phyloP scores from a whole-genome alignment of 495 filamentous ascomycete species.

The Talaromyces thailandensis region DNA sequence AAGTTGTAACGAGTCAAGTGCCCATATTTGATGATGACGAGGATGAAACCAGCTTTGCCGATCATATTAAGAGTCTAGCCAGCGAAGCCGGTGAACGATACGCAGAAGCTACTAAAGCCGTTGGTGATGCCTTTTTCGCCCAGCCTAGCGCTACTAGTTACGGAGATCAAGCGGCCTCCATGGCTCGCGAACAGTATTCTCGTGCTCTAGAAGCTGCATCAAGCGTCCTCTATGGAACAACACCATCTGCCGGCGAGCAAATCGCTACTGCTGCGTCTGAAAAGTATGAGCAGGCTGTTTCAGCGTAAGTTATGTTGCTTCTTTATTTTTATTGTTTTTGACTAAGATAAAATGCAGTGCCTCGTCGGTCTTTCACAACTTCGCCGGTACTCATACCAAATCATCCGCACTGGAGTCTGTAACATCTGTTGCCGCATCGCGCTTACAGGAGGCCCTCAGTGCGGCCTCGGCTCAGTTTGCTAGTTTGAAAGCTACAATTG shows the following conservation, averaged over 20 bases:
- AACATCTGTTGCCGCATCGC: constrained; percentile 55
- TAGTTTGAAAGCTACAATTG: constrained; percentile 47
- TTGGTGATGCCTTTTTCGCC: constrained; percentile 42
- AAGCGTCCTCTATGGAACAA: constrained; percentile 47
- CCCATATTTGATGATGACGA: constrained; percentile 50
- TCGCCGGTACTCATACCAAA: constrained; percentile 37
- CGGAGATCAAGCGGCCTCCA: constrained; percentile 33
- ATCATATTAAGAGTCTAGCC: constrained; percentile 41
- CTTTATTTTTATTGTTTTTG: neutral
- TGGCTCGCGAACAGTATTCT: constrained; percentile 47
- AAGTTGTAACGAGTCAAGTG: constrained; percentile 34
- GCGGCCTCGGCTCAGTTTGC: constrained; percentile 58
- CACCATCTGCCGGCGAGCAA: constrained; percentile 39
- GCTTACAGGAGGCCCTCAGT: constrained; percentile 52
- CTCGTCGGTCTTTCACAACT: constrained; percentile 54
- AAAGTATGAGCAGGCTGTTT: constrained; percentile 49
- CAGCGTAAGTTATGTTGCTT: constrained; percentile 40
- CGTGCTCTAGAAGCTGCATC: constrained; percentile 49
- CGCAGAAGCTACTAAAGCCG: constrained; percentile 41
- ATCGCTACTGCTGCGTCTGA: constrained; percentile 43
- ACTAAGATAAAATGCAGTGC: constrained; percentile 26
- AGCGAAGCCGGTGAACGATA: constrained; percentile 41
- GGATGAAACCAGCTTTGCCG: constrained; percentile 33
- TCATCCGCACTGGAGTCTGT: constrained; percentile 46
- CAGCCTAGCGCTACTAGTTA: constrained; percentile 33